Conservation (phyloP, 2,329 filamentous ascomycete genomes). For the Teratosphaeria gauchensis region DNA sequence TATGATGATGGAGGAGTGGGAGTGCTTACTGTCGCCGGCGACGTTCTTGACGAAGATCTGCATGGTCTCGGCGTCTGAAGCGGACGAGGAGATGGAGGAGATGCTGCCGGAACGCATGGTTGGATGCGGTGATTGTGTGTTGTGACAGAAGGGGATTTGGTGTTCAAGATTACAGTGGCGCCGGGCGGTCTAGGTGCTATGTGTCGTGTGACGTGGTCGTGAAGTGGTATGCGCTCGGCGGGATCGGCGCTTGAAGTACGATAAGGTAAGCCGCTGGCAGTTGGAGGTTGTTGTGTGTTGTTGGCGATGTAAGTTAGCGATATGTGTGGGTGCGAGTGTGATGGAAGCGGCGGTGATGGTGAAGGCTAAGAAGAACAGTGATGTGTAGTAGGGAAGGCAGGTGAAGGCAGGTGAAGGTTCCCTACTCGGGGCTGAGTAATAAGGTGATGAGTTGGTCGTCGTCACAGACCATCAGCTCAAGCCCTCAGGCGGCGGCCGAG, state of each 20-base stretch:
- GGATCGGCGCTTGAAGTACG: neutral
- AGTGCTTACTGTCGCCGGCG: conserved; percentile 45
- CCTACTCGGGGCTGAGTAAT: neutral
- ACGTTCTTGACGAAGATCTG: conserved; percentile 54
- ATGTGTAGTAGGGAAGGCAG: neutral
- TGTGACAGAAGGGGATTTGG: neutral
- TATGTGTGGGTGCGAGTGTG: neutral
- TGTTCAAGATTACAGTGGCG: neutral
- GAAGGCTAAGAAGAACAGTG: neutral
- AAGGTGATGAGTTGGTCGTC: neutral
- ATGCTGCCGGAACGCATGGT: conserved; percentile 35
- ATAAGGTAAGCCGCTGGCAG: neutral
- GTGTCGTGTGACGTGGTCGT: neutral
- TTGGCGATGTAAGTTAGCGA: neutral
- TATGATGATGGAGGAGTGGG: conserved; percentile 5
- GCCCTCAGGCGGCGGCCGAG: neutral
- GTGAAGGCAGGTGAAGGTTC: neutral
- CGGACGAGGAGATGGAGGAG: conserved; percentile 29
- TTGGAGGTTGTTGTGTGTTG: too few relatives aligned
- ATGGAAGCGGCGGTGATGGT: neutral
- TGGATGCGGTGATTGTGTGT: conserved; percentile 4
- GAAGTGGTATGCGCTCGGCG: neutral
- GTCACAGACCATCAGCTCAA: neutral
- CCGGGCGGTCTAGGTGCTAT: neutral
- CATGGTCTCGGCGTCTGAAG: conserved; percentile 43